Base-by-base conservation (phyloP, 306 rosid genomes). In the Cicer arietinum region DNA sequence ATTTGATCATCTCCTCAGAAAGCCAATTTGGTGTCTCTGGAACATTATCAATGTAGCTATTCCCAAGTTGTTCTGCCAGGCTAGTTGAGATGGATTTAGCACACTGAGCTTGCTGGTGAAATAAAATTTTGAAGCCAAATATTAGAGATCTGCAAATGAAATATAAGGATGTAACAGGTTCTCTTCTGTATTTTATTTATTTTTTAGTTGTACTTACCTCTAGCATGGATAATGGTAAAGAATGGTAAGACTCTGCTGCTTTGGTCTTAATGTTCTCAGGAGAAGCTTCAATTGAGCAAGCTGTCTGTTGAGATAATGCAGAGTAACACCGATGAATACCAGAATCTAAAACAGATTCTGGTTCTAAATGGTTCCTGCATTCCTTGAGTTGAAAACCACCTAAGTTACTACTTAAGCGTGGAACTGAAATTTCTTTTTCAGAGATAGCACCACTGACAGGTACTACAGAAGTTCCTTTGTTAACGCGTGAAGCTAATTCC, bases 161-260 rank as follows among this genome's bases (percentile, higher is more conserved):
- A 61, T 45, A 61, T 44, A 75, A 76, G 37, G 57, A 59, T 50
- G 50, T 48, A 53, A 59, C 74, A 60, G 58, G 52, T 78, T 7
- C 42, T 64, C 43, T 74, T 54, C 5, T 20, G 47, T 51, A 62
- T 65, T 45, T 22, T 20, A 0, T 20, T 20, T 22, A 14, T 77
- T 77, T 30, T 30, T 30, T 74, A 75, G 11, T 14, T 51, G 16
- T 53, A 72, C 67, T 81, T 83, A 90, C 98, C 96, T 94, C 96
- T 54, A 94, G 83, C 96, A 91, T 87, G 20, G 86, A 86, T 88
- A 94, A 87, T 65, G 98, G 98, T 54, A 94, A 83, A 73, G 98
- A 94, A 88, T 86, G 96, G 84, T 86, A 94, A 5, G 80, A 78
- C 54, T 91, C 96, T 42, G 72, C 80, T 65, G 87, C 87, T 84